Conservation (phyloP, 805 yeast genomes). For the Candida montana region DNA sequence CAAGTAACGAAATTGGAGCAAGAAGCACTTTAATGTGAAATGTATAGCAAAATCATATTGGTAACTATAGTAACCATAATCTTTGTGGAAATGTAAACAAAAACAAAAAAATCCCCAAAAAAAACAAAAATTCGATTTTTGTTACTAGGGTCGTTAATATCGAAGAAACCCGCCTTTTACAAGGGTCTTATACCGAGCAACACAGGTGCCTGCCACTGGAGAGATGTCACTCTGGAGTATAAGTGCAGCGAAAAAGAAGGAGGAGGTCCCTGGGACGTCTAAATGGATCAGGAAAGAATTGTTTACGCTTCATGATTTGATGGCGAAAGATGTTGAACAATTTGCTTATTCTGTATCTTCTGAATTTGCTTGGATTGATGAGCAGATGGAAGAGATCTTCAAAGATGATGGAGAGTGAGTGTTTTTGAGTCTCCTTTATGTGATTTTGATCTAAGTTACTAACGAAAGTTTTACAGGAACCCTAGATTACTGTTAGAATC, state of each 20-base stretch:
- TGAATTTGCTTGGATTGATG: slow-evolving; percentile 37
- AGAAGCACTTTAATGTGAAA: slow-evolving; percentile 72
- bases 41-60: too few species aligned
- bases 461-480: slow-evolving; percentile 21
- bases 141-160: too few species aligned
- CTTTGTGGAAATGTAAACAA: slow-evolving; percentile 10
- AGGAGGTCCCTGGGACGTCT: slow-evolving; percentile 44
- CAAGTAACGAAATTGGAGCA: slow-evolving; percentile 79
- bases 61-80: neutral
- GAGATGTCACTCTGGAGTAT: slow-evolving; percentile 27
- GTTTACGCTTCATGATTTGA: slow-evolving; percentile 32
- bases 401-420: slow-evolving; percentile 23
- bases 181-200: neutral
- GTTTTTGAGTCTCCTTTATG: neutral
- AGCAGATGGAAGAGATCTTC: slow-evolving; percentile 34
- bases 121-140: too few species aligned
- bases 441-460: slow-evolving; percentile 8
- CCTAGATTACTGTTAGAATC: slow-evolving; percentile 24
- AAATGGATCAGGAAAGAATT: slow-evolving; percentile 46
- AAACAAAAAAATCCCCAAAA: neutral
- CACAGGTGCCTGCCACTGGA: too few species aligned
- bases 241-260: slow-evolving; percentile 23
- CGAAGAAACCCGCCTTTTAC: too few species aligned
- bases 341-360: slow-evolving; percentile 34
- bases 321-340: slow-evolving; percentile 33